Conservation (phyloP, 2,329 filamentous ascomycete genomes). For the Blastomyces gilchristii region DNA sequence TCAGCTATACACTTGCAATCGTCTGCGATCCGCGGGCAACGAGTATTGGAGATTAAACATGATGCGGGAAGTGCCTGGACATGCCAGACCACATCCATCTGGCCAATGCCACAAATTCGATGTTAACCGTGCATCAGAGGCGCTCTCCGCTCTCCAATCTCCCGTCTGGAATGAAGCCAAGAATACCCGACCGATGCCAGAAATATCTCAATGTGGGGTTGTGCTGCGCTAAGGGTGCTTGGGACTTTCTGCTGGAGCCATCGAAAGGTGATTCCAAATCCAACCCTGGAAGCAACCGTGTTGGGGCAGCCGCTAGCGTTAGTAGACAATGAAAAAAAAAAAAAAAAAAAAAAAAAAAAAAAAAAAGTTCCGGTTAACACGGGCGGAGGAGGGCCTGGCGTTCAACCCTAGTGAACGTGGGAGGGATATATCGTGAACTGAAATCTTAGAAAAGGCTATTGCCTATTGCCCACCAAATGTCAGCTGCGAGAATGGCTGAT, state of each 20-base stretch:
- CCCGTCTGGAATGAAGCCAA: not conserved
- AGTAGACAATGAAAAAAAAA: not conserved
- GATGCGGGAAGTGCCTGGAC: not conserved
- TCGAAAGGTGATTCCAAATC: not conserved
- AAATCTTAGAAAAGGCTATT: not conserved
- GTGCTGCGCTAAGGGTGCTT: not conserved
- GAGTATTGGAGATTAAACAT: not conserved
- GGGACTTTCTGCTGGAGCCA: not conserved
- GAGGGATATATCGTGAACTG: not conserved
- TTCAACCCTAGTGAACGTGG: not conserved
- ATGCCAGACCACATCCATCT: not conserved
- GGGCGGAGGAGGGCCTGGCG: not conserved
- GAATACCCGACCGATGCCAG: not conserved
- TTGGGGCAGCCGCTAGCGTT: not conserved
- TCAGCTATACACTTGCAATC: not conserved
- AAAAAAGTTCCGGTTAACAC: not conserved
- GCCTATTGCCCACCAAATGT: not conserved
- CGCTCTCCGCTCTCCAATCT: not conserved
- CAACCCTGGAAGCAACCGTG: not conserved
- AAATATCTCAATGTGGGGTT: not conserved
- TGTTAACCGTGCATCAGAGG: not conserved
- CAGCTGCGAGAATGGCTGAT: not conserved
- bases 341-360: no score
- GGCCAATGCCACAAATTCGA: not conserved
- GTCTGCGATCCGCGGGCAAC: no score